Evolutionary conservation across 306 rosid species (phyloP).

Genomic region (Lathyrus aphaca): DNA sequence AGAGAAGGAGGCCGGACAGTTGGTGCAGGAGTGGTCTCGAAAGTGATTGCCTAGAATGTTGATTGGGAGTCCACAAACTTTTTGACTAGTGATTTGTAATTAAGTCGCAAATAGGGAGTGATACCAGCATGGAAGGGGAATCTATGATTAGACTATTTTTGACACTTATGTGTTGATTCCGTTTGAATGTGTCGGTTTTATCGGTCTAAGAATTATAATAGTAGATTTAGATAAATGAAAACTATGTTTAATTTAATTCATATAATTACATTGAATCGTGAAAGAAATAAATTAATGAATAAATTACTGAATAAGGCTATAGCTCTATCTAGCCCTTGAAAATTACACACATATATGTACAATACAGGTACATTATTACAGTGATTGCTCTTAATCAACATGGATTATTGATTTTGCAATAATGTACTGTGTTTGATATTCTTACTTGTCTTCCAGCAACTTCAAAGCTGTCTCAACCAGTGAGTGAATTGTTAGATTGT

Average conservation of each 20-base stretch:
- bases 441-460: slow-evolving; percentile 49
- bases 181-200: slow-evolving; percentile 31
- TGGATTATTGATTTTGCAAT: slow-evolving; percentile 16
- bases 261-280: slow-evolving; percentile 16
- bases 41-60: slow-evolving; percentile 62
- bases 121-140: slow-evolving; percentile 30
- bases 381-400: background rate
- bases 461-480: slow-evolving; percentile 74
- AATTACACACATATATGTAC: slow-evolving; percentile 25
- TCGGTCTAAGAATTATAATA: slow-evolving; percentile 27
- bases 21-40: slow-evolving; percentile 90
- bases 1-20: slow-evolving; percentile 96
- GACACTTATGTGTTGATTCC: slow-evolving; percentile 27
- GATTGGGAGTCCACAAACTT: slow-evolving; percentile 6
- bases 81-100: slow-evolving; percentile 38
- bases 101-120: slow-evolving; percentile 24
- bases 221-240: slow-evolving; percentile 15
- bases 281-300: slow-evolving; percentile 24
- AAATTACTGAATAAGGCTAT: slow-evolving; percentile 19
- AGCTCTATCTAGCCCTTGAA: slow-evolving; percentile 20
- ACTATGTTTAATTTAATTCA: slow-evolving; percentile 17
- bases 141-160: slow-evolving; percentile 30
- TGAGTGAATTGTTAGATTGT: slow-evolving; percentile 69
- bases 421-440: background rate
- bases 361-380: slow-evolving; percentile 13